Percentiles rank a stretch among this genome's conserved stretches.
Evolutionary conservation across 2,329 filamentous ascomycete species (phyloP).

Genomic region (Neopestalotiopsis rosae): DNA sequence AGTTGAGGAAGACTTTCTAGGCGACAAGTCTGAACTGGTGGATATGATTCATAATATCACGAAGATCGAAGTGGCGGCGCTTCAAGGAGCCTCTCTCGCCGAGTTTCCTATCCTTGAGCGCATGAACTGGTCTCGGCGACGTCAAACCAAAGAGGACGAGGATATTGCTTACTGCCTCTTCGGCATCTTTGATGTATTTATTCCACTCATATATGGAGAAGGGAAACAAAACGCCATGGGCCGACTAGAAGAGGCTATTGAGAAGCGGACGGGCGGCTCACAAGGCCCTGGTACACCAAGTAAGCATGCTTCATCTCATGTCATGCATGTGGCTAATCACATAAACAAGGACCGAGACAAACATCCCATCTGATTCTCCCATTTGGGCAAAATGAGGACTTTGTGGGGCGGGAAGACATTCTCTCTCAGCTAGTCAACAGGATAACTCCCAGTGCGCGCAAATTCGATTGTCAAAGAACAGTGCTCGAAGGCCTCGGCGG

Average conservation of each 20-base stretch:
- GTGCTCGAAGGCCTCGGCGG: conserved; percentile 24
- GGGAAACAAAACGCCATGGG: background rate
- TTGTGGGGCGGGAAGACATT: conserved; percentile 12
- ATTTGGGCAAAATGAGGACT: conserved; percentile 12
- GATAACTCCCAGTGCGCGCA: background rate
- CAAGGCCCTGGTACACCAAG: background rate
- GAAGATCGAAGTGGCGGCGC: background rate
- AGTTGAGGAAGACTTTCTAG: background rate
- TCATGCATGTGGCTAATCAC: background rate
- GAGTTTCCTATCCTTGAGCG: background rate
- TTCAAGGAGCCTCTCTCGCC: background rate
- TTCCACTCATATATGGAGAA: background rate
- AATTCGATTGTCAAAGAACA: conserved; percentile 30
- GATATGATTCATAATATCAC: background rate
- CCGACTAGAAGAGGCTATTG: background rate
- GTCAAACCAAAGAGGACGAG: background rate
- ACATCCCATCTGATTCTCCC: conserved; percentile 4
- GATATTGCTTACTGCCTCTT: background rate
- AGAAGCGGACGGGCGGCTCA: background rate
- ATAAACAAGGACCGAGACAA: background rate
- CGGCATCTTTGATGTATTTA: background rate
- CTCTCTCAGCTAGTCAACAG: background rate
- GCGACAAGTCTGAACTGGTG: background rate
- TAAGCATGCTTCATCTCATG: background rate
- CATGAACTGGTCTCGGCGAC: background rate